phyloP scores from a whole-genome alignment of 2,329 filamentous ascomycete genomes.

The Trematosphaeria pertusa region DNA sequence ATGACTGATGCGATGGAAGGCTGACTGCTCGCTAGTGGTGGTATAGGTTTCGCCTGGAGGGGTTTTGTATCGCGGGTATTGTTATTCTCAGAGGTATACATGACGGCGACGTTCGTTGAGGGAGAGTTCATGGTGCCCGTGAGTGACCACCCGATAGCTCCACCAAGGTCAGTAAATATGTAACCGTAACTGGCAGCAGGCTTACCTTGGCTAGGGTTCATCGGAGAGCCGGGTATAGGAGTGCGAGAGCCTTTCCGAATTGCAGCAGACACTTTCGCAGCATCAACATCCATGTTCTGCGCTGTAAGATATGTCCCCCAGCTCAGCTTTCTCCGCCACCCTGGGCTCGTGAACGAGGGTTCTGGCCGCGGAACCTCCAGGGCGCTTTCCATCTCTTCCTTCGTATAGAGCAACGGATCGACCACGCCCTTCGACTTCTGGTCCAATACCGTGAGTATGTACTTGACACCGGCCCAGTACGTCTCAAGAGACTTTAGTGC shows the following conservation, averaged over 20 bases:
- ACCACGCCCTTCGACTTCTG: slow-evolving; percentile 88
- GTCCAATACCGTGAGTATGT: slow-evolving; percentile 84
- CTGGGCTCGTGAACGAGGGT: slow-evolving; percentile 58
- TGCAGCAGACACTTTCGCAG: slow-evolving; percentile 39
- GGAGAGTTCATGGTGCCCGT: slow-evolving; percentile 87
- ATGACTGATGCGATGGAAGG: slow-evolving; percentile 42
- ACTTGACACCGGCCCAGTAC: slow-evolving; percentile 87
- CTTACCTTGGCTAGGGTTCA: slow-evolving; percentile 59
- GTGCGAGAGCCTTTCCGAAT: slow-evolving; percentile 38
- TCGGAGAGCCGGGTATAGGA: slow-evolving; percentile 53
- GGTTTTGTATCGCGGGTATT: slow-evolving; percentile 31
- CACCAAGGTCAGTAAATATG: slow-evolving; percentile 23
- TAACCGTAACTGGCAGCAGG: background rate
- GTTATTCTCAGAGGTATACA: slow-evolving; percentile 68
- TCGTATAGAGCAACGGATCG: slow-evolving; percentile 71
- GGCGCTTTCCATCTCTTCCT: slow-evolving; percentile 79
- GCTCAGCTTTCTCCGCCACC: slow-evolving; percentile 57
- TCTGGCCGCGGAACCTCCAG: slow-evolving; percentile 61
- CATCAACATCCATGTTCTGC: slow-evolving; percentile 36
- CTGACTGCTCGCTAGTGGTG: slow-evolving; percentile 25
- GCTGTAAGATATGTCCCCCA: slow-evolving; percentile 52
- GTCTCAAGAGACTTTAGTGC: slow-evolving; percentile 79
- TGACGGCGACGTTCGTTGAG: slow-evolving; percentile 80
- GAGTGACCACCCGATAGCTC: slow-evolving; percentile 82
- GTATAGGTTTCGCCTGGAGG: slow-evolving; percentile 27